Evolutionary conservation across 176 grass and related monocot genomes (phyloP).

Genomic region (Saccharum spontaneum): DNA sequence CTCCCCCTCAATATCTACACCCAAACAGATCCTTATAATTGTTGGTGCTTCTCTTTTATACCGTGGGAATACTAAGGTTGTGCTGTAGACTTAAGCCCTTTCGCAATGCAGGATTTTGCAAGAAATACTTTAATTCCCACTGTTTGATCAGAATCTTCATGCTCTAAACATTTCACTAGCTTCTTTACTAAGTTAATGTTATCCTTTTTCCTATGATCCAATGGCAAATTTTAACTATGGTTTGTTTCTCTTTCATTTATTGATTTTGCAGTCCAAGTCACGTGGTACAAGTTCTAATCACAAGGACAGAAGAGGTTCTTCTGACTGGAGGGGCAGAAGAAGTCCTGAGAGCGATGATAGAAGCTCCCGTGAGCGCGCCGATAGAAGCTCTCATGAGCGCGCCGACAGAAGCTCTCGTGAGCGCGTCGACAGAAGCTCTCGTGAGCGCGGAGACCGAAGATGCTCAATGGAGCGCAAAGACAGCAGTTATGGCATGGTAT

Average conservation of each 20-base stretch:
- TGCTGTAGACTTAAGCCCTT: not conserved
- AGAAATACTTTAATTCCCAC: not conserved
- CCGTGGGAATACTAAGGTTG: not conserved
- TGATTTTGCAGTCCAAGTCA: slow-evolving; percentile 38
- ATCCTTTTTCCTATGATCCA: not conserved
- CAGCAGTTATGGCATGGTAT: slow-evolving; percentile 28
- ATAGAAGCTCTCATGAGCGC: not conserved
- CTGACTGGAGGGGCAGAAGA: slow-evolving; percentile 19
- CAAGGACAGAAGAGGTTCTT: slow-evolving; percentile 27
- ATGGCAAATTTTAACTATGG: not conserved
- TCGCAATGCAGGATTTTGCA: not conserved
- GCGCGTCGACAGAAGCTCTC: not conserved
- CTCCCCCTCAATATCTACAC: not conserved
- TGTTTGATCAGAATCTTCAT: not conserved
- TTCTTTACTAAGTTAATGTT: not conserved
- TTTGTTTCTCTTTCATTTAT: slow-evolving; percentile 20
- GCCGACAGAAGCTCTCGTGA: not conserved
- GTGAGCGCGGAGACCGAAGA: slow-evolving; percentile 12
- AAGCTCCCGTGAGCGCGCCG: not conserved
- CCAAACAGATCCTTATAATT: not conserved
- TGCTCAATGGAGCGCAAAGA: slow-evolving; percentile 6
- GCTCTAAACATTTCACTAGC: not conserved
- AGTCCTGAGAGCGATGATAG: slow-evolving; percentile 9
- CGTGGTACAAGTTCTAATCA: slow-evolving; percentile 11
- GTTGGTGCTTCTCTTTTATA: not conserved